Base-by-base conservation (phyloP, 148 eudicot genomes). In the Cornus florida region DNA sequence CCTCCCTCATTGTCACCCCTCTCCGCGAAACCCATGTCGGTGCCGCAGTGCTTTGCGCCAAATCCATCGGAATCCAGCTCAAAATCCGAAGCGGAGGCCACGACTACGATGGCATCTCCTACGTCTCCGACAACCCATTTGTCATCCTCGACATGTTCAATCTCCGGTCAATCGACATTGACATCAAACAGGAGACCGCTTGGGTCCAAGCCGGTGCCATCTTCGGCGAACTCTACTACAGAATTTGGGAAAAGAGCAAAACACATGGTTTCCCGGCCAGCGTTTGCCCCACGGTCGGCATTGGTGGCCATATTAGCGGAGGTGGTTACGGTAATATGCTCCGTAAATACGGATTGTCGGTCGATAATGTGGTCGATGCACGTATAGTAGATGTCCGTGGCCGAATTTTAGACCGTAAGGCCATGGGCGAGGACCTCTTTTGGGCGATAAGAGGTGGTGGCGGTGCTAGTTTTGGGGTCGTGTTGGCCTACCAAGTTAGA, bases 371-470 rank as follows among this genome's bases (percentile, higher is more conserved):
- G 13, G 19, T 84, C 0, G 91, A 86, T 32, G 87, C 87, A 0
- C 28, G 33, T 8, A 66, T 88, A 0, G 87, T 88, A 10, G 83
- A 82, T 22, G 72, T 46, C 11, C 32, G 78, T 2, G 91, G 89
- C 35, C 5, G 53, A 12, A 22, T 84, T 32, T 50, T 83, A n/a
- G 81, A 83, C 50, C 65, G 84, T 57, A 76, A 74, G 48, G 24
- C 82, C 31, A 85, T 87, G 90, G 88, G 84, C 0, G 90, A 87
- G 23, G 88, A 87, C 24, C 70, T 85, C 0, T 87, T 87, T 60
- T 87, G 90, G 90, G 86, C 90, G 0, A 83, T 87, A 41, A 64
- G 77, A 3, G 86, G 88, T 2, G 86, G 88, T 4, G 88, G 86
- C 0, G 84, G 83, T 17, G 88, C 84, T 4, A 86, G 88, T 67